Percentiles rank a stretch among this genome's conserved stretches.
These are phyloP conservation scores for Oligophagozyma castellii DNA, from an alignment of 1,139 yeast genomes.

Conservation along the genomic window DNA sequence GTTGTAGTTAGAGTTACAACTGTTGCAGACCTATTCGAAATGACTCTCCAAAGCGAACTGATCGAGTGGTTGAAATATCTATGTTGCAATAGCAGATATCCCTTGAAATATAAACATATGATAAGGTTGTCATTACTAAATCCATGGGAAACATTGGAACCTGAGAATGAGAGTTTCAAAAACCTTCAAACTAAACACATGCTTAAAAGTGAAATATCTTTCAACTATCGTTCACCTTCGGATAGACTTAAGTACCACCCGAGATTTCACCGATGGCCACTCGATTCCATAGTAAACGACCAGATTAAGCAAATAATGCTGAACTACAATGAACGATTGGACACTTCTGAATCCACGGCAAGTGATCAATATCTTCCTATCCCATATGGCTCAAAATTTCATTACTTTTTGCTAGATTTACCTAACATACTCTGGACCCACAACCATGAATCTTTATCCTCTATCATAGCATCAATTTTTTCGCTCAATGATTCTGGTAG, in stretches of 20 bases:
- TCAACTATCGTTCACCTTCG: no score
- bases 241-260: no score
- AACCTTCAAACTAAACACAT: no score
- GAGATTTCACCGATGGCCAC: no score
- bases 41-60: no score
- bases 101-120: constrained; percentile 8
- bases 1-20: constrained; percentile 12
- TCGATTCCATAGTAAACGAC: constrained; percentile 13
- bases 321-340: constrained; percentile 33
- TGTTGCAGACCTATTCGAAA: no score
- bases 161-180: no score
- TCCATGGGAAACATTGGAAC: constrained; percentile 12
- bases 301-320: constrained; percentile 31
- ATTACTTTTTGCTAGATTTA: constrained; percentile 39
- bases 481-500: constrained; percentile 53
- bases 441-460: constrained; percentile 47
- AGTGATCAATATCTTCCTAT: constrained; percentile 22
- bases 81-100: no score
- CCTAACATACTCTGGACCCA: constrained; percentile 53
- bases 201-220: no score
- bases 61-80: no score
- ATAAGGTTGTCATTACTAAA: constrained; percentile 17
- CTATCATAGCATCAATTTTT: constrained; percentile 54
- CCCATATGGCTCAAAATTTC: constrained; percentile 60
- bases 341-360: constrained; percentile 20